These are phyloP conservation scores for Phytopythium boreale DNA, from an alignment of 352 stramenopile genomes.

Conservation along the genomic window DNA sequence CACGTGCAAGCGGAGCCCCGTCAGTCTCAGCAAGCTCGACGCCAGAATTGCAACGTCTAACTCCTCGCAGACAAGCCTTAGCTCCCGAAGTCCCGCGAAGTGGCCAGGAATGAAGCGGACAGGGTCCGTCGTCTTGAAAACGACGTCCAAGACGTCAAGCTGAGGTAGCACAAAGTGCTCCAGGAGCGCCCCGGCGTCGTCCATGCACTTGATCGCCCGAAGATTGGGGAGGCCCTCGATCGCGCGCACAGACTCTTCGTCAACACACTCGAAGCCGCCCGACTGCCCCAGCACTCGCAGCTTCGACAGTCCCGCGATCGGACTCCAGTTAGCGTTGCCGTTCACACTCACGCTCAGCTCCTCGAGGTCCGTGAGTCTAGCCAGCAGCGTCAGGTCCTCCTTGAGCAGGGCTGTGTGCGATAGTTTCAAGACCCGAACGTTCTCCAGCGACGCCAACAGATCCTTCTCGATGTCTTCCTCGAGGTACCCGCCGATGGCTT, in stretches of 20 bases:
- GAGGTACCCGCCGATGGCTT: not conserved
- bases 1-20: too few relatives aligned
- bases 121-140: not conserved
- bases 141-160: not conserved
- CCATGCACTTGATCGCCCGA: not conserved
- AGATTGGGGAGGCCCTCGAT: not conserved
- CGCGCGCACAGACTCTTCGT: not conserved
- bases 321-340: not conserved
- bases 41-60: too few relatives aligned
- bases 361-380: not conserved
- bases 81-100: too few relatives aligned
- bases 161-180: not conserved
- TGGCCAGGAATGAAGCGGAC: not conserved
- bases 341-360: not conserved
- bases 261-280: not conserved
- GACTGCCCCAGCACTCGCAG: not conserved
- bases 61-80: too few relatives aligned
- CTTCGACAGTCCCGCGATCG: not conserved
- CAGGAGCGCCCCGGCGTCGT: not conserved
- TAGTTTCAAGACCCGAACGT: not conserved
- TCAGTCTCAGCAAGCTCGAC: too few relatives aligned
- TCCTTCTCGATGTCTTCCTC: not conserved
- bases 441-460: not conserved
- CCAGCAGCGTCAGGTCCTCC: not conserved
- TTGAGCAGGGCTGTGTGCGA: not conserved